These are phyloP conservation scores for Globisporangium nunn DNA, from an alignment of 352 stramenopile genomes.

Conservation along the genomic window DNA sequence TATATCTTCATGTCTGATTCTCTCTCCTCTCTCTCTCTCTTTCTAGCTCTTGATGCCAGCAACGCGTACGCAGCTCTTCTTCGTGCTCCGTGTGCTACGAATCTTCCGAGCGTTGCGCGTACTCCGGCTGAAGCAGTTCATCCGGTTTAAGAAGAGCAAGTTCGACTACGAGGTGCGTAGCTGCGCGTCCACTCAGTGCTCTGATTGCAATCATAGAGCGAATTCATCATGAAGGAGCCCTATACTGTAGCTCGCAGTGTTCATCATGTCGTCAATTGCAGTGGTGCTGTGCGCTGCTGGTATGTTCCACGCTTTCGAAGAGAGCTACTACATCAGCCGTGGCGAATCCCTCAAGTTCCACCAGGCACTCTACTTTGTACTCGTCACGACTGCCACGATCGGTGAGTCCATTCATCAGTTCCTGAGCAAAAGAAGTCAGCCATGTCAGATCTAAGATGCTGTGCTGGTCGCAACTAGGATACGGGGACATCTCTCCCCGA, in stretches of 20 bases:
- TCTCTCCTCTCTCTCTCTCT: background rate
- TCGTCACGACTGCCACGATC: conserved; percentile 68
- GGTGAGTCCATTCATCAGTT: conserved; percentile 18
- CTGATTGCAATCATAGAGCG: no score
- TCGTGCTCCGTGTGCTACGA: conserved; percentile 59
- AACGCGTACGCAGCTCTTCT: conserved; percentile 42
- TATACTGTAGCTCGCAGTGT: conserved; percentile 38
- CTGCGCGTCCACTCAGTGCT: background rate
- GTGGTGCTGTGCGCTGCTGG: conserved; percentile 58
- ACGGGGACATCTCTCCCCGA: conserved; percentile 54
- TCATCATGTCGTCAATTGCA: conserved; percentile 54
- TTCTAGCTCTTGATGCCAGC: conserved; percentile 38
- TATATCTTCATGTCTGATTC: no score
- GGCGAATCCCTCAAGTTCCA: conserved; percentile 40
- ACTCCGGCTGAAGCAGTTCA: conserved; percentile 44
- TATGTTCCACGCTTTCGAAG: conserved; percentile 61
- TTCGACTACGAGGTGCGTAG: conserved; percentile 63
- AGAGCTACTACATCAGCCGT: conserved; percentile 27
- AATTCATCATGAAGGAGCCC: background rate
- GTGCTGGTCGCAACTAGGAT: conserved; percentile 21
- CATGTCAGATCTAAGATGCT: background rate
- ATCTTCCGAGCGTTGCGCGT: conserved; percentile 66
- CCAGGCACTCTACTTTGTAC: conserved; percentile 65
- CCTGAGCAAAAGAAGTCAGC: no score
- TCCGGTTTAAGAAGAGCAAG: conserved; percentile 53